Evolutionary conservation across 1,284 basidiomycete species (phyloP).

Genomic region (Apiotrichum veenhuisii): DNA sequence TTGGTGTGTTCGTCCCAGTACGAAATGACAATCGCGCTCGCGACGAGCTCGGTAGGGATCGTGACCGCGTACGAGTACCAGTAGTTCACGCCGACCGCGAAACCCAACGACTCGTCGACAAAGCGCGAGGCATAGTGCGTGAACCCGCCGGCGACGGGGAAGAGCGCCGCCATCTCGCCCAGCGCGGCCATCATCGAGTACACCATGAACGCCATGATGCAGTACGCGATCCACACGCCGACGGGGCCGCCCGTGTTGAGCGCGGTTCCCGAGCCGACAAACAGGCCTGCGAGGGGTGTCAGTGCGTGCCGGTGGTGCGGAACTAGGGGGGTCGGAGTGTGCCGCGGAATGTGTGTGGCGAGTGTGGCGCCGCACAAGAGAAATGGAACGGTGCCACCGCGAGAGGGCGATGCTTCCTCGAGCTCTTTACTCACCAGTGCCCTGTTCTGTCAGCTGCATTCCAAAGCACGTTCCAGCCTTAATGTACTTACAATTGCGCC

Average conservation of each 20-base stretch:
- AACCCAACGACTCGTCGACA: slow-evolving; percentile 54
- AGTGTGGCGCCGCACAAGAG: no score
- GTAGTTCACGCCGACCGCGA: slow-evolving; percentile 27
- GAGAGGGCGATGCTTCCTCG: no score
- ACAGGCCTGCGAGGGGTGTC: slow-evolving; percentile 38
- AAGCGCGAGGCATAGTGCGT: slow-evolving; percentile 51
- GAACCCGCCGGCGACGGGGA: slow-evolving; percentile 43
- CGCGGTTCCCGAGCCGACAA: slow-evolving; percentile 52
- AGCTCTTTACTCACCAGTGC: slow-evolving; percentile 30
- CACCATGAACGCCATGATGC: slow-evolving; percentile 41
- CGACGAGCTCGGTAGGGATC: slow-evolving; percentile 23
- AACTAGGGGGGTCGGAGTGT: no score
- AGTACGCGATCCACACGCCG: slow-evolving; percentile 44
- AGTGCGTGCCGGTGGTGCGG: background rate
- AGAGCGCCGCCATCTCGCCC: slow-evolving; percentile 50
- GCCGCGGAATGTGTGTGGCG: no score
- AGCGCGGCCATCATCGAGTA: slow-evolving; percentile 46
- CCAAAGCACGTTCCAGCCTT: no score
- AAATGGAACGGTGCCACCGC: no score
- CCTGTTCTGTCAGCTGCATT: no score
- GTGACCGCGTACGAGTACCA: background rate
- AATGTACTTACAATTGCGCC: slow-evolving; percentile 41
- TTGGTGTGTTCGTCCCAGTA: slow-evolving; percentile 34
- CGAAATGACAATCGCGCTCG: slow-evolving; percentile 28
- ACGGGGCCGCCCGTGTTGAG: slow-evolving; percentile 52